Evolutionary conservation across 352 stramenopile species (phyloP).

Genomic region (Globisporangium perplexum): DNA sequence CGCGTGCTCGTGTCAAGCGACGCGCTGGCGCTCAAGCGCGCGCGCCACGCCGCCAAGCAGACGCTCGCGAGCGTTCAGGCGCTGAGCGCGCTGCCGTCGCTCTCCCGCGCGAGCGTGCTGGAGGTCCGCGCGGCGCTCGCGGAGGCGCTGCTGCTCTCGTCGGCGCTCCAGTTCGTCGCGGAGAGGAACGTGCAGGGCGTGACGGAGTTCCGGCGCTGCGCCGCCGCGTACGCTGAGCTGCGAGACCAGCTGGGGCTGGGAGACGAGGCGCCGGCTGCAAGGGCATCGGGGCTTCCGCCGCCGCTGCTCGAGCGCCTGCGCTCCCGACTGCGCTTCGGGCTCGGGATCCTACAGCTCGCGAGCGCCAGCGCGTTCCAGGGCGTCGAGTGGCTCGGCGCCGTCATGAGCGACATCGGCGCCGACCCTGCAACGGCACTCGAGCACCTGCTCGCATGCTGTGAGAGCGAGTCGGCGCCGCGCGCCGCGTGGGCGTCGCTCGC

Average conservation of each 20-base stretch:
- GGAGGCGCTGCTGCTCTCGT: slow-evolving; percentile 24
- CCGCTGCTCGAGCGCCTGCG: slow-evolving; percentile 8
- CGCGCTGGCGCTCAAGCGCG: slow-evolving; percentile 17
- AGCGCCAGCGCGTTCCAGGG: slow-evolving; percentile 20
- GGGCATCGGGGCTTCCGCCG: slow-evolving; percentile 8
- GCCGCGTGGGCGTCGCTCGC: slow-evolving; percentile 25
- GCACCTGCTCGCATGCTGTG: slow-evolving; percentile 18
- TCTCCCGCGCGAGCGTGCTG: slow-evolving; percentile 22
- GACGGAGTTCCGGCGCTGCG: slow-evolving; percentile 19
- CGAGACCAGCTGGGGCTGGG: slow-evolving; percentile 13
- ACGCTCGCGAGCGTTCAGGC: slow-evolving; percentile 23
- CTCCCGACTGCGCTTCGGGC: slow-evolving; percentile 23
- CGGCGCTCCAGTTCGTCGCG: slow-evolving; percentile 20
- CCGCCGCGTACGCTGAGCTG: slow-evolving; percentile 19
- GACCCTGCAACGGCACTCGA: slow-evolving; percentile 22
- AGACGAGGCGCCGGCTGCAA: not conserved
- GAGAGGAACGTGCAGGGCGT: slow-evolving; percentile 24
- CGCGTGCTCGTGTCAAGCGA: slow-evolving; percentile 39
- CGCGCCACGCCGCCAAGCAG: slow-evolving; percentile 15
- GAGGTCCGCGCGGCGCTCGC: slow-evolving; percentile 18
- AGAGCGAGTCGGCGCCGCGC: slow-evolving; percentile 9
- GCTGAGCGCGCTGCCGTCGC: slow-evolving; percentile 21
- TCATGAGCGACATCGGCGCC: slow-evolving; percentile 12
- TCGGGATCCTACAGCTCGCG: slow-evolving; percentile 26
- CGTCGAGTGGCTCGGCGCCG: slow-evolving; percentile 21